Conservation (phyloP, 768 basidiomycete genomes). For the Hypholoma fasciculare region DNA sequence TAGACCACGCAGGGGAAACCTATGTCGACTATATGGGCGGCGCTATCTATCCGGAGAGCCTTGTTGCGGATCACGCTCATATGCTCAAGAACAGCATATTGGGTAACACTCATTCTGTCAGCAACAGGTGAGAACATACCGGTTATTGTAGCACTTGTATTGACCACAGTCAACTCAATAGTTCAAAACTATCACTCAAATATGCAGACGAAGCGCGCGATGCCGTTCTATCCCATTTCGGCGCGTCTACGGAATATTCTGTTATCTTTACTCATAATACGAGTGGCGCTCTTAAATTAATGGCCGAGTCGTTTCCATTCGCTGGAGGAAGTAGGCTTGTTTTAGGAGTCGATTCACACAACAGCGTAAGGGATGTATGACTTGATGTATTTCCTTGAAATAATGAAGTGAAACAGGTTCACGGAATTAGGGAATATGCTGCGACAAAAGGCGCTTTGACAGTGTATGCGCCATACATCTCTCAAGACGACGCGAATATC, state of each 20-base stretch:
- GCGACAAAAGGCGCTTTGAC: conserved; percentile 51
- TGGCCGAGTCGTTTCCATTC: conserved; percentile 83
- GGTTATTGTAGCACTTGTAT: conserved; percentile 11
- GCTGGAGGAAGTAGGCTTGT: conserved; percentile 54
- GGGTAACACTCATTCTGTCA: conserved; percentile 85
- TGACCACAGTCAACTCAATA: conserved; percentile 26
- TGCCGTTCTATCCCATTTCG: conserved; percentile 76
- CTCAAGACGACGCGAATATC: conserved; percentile 63
- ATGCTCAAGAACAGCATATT: conserved; percentile 68
- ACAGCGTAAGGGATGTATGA: conserved; percentile 51
- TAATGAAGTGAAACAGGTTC: conserved; percentile 33
- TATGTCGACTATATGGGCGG: conserved; percentile 91
- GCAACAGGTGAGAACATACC: conserved; percentile 64
- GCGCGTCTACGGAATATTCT: conserved; percentile 72
- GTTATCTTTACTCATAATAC: conserved; percentile 82
- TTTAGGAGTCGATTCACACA: conserved; percentile 80
- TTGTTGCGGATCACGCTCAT: conserved; percentile 67
- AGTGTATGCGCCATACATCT: conserved; percentile 65
- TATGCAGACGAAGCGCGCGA: conserved; percentile 69
- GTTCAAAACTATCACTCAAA: conserved; percentile 68
- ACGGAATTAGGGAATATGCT: conserved; percentile 79
- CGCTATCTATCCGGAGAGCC: conserved; percentile 75
- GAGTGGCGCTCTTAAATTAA: conserved; percentile 74
- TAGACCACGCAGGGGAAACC: conserved; percentile 64
- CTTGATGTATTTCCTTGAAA: background rate